Base-by-base conservation (phyloP, 257 asterid species). In the Fraxinus cuspidata region DNA sequence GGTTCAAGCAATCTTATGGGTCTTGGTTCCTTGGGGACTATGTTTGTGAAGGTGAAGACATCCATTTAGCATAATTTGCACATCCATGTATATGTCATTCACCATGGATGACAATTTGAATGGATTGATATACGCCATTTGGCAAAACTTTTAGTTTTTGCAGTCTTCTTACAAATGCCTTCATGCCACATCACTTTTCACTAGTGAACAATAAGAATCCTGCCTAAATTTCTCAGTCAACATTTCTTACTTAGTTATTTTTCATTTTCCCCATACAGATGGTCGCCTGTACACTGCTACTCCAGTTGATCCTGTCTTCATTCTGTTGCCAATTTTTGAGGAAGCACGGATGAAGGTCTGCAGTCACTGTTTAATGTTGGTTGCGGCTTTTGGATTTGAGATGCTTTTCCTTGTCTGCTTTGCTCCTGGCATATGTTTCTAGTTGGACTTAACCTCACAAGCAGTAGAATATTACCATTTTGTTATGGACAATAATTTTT, bases 11-110 rank as follows among this genome's bases (percentile, higher is more conserved):
- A 87, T 78, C 91, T 73, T 86, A 88, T 78, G 97, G 99, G 64
- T 96, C 99, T 37, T 96, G 99, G 99, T 93, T 96, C 84, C 87
- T 93, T 63, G 99, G 99, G 42, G 98, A 96, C 76, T 93, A 89
- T 84, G 94, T 93, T 65, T 88, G 90, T 77, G 96, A 96, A 93
- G 99, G 98, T 95, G 85, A 87, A 68, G 2, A 66, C 76, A 15
- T 53, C 70, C 70, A 31, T 70, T 51, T 74, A 72, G 60, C 68
- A 40, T 34, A 32, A 71, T 29, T 67, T 32, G 58, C 71, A 23
- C 56, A 32, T 56, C 25, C 75, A 66, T 65, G 74, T 65, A 71
- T 15, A 19, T 13, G 56, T 25, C 56, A 31, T 42, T 60, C 32
- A 1, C 42, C 47, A 37, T 71, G 69, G 13, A 81, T 75, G 70